phyloP scores from a whole-genome alignment of 805 yeast genomes.

The Metahyphopichia silvanorum region DNA sequence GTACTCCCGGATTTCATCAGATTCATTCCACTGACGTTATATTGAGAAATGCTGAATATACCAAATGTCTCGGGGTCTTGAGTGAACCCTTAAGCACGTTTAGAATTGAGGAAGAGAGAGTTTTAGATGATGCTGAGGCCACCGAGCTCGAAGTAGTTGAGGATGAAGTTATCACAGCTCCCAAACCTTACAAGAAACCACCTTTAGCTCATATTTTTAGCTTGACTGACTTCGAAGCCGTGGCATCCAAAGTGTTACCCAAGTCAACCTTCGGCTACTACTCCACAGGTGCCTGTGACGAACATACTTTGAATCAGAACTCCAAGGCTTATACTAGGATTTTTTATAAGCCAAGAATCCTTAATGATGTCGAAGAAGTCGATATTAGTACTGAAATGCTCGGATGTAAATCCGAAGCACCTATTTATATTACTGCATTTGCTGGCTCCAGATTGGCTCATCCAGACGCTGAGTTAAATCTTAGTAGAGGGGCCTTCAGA shows the following conservation, averaged over 20 bases:
- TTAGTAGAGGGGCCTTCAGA: slow-evolving; percentile 30
- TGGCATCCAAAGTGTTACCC: slow-evolving; percentile 27
- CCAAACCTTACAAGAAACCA: slow-evolving; percentile 16
- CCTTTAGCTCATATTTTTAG: slow-evolving; percentile 22
- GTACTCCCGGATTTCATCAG: slow-evolving; percentile 34
- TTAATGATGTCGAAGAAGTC: slow-evolving; percentile 24
- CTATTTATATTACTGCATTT: slow-evolving; percentile 44
- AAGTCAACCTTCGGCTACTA: slow-evolving; percentile 32
- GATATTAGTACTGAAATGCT: slow-evolving; percentile 17
- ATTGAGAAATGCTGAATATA: slow-evolving; percentile 10
- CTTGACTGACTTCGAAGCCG: slow-evolving; percentile 30
- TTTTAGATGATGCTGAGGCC: slow-evolving; percentile 7
- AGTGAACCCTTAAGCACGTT: too few species aligned
- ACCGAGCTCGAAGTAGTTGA: slow-evolving; percentile 18
- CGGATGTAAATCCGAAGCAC: slow-evolving; percentile 27
- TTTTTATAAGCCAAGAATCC: slow-evolving; percentile 42
- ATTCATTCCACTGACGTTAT: slow-evolving; percentile 27
- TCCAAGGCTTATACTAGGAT: slow-evolving; percentile 37
- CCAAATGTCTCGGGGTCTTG: slow-evolving; percentile 12
- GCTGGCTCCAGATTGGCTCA: slow-evolving; percentile 39
- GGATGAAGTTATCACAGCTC: slow-evolving; percentile 9
- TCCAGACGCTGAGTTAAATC: slow-evolving; percentile 35
- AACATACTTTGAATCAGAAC: slow-evolving; percentile 38
- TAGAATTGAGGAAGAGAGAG: too few species aligned
- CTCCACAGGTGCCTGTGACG: slow-evolving; percentile 47